These are phyloP conservation scores for Cicer pinnatifidum DNA, from an alignment of 306 rosid species.

Conservation along the genomic window DNA sequence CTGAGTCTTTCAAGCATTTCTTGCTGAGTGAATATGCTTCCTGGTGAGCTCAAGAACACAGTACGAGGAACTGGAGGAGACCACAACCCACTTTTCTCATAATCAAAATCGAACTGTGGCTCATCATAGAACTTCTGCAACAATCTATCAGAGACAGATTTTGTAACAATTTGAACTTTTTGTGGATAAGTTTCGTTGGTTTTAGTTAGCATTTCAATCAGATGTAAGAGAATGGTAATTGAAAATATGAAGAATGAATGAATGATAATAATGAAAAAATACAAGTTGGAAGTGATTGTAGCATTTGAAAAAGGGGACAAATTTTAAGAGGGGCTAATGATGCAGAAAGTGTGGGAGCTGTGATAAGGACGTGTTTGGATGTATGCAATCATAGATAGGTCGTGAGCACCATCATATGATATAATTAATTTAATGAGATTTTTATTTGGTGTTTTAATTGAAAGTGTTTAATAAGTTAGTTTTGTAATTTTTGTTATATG, in stretches of 20 bases:
- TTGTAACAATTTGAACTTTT: constrained; percentile 63
- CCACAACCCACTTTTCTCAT: constrained; percentile 83
- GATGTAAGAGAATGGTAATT: constrained; percentile 41
- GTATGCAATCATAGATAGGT: constrained; percentile 60
- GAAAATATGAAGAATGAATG: constrained; percentile 20
- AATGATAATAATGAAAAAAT: constrained; percentile 39
- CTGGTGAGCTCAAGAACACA: constrained; percentile 70
- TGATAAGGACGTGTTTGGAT: constrained; percentile 74
- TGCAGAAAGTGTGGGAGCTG: constrained; percentile 43
- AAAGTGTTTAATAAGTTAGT: constrained; percentile 1
- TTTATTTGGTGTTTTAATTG: constrained; percentile 32
- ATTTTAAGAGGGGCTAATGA: constrained; percentile 42
- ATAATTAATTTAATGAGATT: constrained; percentile 37
- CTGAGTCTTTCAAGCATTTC: constrained; percentile 62
- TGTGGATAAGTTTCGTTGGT: constrained; percentile 34
- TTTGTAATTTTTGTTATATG: not conserved
- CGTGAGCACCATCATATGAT: constrained; percentile 56
- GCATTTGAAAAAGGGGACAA: constrained; percentile 45
- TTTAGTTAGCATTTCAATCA: constrained; percentile 39
- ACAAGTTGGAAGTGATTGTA: constrained; percentile 43
- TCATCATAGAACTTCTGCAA: constrained; percentile 70
- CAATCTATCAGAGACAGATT: constrained; percentile 62
- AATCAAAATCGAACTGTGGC: constrained; percentile 65
- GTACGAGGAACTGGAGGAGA: constrained; percentile 74
- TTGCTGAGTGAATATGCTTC: constrained; percentile 55